Base-by-base conservation (phyloP, 106 monocot species). In the Acorus calamus region DNA sequence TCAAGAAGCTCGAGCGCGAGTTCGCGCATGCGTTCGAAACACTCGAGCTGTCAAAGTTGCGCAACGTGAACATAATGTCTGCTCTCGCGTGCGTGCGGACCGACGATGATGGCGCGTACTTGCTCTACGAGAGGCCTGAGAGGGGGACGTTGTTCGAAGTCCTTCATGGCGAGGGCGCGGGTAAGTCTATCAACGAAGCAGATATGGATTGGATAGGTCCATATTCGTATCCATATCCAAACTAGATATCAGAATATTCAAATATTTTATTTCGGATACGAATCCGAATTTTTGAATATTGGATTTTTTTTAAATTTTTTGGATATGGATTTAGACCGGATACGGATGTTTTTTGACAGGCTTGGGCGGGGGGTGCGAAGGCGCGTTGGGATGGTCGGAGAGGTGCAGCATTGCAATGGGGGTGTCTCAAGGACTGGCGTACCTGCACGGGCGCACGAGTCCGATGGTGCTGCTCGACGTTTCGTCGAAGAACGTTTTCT, bases 381-480 rank as follows among this genome's bases (percentile, higher is more conserved):
- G 61, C 54, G 50, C 44, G 49, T 70, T 88, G 55, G 86, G 83
- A 66, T 90, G 86, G 86, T 56, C 71, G 1, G 77, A 69, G 8
- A 74, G 86, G 8, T 86, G 83, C 58, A 70, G 80, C 42, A 80
- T 90, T 9, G 82, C 86, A 9, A 61, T 86, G 14, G 83, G 86
- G 1, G 74, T 84, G 7, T 84, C 89, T 28, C 84, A 82, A 50
- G 89, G 89, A 7, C 47, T 89, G 52, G 71, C 84, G 4, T 84
- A 81, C 57, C 76, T 89, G 8, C 89, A 89, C 54, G 81, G 79
- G 6, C 76, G 79, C 74, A 72, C 52, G 11, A 78, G 74, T 13
- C 81, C 83, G 0, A 77, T 84, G 70, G 62, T 89, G 8, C 81
- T 89, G 43, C 73, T 84, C n/a, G 89, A 89, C 55, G 74, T 89